Evolutionary conservation across 139 green algal genomes (phyloP).

Genomic region (Haematococcus lacustris): DNA sequence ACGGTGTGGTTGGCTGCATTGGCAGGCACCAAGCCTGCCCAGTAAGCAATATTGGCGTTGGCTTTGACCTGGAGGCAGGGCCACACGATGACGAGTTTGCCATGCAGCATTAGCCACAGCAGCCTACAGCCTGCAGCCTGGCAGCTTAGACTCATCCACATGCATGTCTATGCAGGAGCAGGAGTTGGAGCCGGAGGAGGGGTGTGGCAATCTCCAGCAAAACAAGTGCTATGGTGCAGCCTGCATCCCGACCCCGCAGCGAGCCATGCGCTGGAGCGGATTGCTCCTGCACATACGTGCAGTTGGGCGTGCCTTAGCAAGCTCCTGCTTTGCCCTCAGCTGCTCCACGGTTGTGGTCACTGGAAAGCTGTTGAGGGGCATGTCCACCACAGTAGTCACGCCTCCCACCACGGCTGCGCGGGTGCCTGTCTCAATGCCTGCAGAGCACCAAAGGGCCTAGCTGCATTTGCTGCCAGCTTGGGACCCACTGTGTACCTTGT

Average conservation of each 20-base stretch:
- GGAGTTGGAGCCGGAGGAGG: too few relatives aligned
- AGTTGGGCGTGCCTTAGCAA: conserved; percentile 22
- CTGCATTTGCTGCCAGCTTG: too few relatives aligned
- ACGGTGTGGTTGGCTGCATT: conserved; percentile 62
- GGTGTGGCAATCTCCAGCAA: too few relatives aligned
- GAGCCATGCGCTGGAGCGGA: too few relatives aligned
- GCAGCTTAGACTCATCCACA: too few relatives aligned
- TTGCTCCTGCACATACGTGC: neutral
- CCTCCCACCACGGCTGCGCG: conserved; percentile 77
- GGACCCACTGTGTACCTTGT: too few relatives aligned
- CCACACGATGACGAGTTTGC: too few relatives aligned
- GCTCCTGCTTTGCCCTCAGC: conserved; percentile 51
- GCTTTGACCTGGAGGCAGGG: conserved; percentile 47
- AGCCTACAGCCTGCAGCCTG: too few relatives aligned
- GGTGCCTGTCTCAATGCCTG: conserved; percentile 75
- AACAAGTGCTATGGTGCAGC: too few relatives aligned
- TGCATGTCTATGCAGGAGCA: too few relatives aligned
- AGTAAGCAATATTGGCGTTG: conserved; percentile 75
- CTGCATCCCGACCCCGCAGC: too few relatives aligned
- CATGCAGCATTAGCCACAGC: too few relatives aligned
- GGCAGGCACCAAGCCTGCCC: conserved; percentile 81
- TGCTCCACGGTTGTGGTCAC: conserved; percentile 37
- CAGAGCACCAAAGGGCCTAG: neutral
- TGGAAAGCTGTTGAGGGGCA: conserved; percentile 88
- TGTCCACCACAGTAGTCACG: conserved; percentile 88